Evolutionary conservation across 1,284 basidiomycete genomes (phyloP), one percentile per base, ranked within the genome.

Genomic region (Trichosporon coremiiforme): DNA sequence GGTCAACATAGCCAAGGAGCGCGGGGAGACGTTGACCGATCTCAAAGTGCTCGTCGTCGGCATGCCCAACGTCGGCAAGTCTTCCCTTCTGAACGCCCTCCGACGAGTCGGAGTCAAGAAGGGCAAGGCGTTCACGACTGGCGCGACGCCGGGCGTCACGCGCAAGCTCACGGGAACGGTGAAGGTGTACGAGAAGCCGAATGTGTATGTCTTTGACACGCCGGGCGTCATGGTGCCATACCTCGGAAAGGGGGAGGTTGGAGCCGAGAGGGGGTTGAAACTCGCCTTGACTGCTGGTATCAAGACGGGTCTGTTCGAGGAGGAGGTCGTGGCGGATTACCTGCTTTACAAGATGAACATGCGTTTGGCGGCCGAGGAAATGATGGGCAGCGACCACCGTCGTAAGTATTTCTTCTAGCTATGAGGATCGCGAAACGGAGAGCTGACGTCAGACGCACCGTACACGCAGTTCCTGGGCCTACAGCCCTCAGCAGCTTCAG

Each of bases 51-150:
- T 97, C 5, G 93, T 97, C 29, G 90, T 95, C 66, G 96, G 96
- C 29, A 99, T 99, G 96, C 96, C 96, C 4, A 99, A 99, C 80
- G 95, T 98, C 55, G 97, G 97, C 64, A 99, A 99, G 85, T 97
- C 94, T 33, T 95, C 93, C 3, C 84, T 99, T 66, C 85, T 99
- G 15, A 99, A 99, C 79, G 90, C 92, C 0, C 86, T 99, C n/a
- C 88, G 97, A 55, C 90, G 90, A 76, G 90, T 90, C 72, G 96
- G 95, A 4, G 91, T 96, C 36, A 86, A 88, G 71, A 94, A 93
- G 79, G 89, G 70, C 17, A 98, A 98, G 84, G 95, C 94, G 1
- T 88, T 98, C 68, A 89, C 89, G 69, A 97, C 94, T 0, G 95
- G 93, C 15, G 90, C 93, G 0, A 89, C 92, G 79, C 94, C 96